phyloP scores from a whole-genome alignment of 169 alveolate species.

The Plasmodium knowlesi region DNA sequence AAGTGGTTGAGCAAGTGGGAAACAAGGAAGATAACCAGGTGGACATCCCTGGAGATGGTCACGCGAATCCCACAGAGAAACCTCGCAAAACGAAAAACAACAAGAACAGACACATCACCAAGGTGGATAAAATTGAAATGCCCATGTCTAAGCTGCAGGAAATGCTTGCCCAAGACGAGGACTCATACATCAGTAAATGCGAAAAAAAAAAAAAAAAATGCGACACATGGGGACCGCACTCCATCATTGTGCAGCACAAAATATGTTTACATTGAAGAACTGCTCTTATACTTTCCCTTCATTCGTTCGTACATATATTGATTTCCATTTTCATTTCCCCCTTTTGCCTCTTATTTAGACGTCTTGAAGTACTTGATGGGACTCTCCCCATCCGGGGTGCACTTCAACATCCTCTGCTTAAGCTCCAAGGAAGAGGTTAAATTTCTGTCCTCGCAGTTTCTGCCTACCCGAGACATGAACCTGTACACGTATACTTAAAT shows the following conservation, averaged over 20 bases:
- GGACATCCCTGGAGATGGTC: neutral
- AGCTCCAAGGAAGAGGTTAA: constrained; percentile 61
- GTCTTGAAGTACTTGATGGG: constrained; percentile 49
- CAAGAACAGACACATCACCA: constrained; percentile 20
- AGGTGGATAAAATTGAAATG: neutral
- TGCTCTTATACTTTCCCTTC: neutral
- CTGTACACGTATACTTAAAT: neutral
- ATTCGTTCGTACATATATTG: neutral
- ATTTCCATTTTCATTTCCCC: neutral
- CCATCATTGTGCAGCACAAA: neutral
- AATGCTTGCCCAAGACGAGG: constrained; percentile 33
- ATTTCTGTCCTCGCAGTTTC: neutral
- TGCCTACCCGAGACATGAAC: neutral
- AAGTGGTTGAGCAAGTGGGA: neutral
- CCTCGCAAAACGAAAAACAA: neutral
- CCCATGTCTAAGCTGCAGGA: constrained; percentile 59
- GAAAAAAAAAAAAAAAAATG: constrained; percentile 8
- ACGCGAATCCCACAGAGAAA: neutral
- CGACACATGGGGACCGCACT: neutral
- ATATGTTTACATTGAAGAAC: neutral
- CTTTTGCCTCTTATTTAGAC: neutral
- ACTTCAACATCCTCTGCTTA: constrained; percentile 48
- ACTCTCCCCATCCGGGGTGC: constrained; percentile 70
- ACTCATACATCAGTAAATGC: constrained; percentile 42
- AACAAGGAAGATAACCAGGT: neutral